Evolutionary conservation across 2,329 filamentous ascomycete genomes (phyloP).

Genomic region (Basipetospora chlamydospora): DNA sequence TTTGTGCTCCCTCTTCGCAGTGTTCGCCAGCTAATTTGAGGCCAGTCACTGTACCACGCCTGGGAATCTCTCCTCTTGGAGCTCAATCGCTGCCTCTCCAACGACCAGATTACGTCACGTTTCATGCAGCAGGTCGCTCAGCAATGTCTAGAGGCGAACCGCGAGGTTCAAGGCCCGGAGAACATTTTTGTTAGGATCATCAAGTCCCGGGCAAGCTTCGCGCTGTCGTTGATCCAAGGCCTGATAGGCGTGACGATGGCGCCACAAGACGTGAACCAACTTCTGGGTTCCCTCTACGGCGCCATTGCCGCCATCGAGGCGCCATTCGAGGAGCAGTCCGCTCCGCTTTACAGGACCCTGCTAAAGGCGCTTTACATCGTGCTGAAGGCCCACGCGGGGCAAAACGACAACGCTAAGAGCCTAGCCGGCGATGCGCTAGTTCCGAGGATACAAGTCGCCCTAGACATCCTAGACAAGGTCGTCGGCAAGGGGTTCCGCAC

Average conservation of each 20-base stretch:
- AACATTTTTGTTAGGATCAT: slow-evolving; percentile 70
- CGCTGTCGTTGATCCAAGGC: slow-evolving; percentile 68
- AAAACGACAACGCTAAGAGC: slow-evolving; percentile 5
- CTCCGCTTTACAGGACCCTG: slow-evolving; percentile 67
- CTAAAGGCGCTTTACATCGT: slow-evolving; percentile 76
- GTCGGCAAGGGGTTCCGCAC: slow-evolving; percentile 73
- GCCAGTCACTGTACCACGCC: slow-evolving; percentile 62
- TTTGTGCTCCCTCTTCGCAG: no score
- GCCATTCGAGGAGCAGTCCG: slow-evolving; percentile 35
- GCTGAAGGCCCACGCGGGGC: slow-evolving; percentile 47
- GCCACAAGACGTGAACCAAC: slow-evolving; percentile 34
- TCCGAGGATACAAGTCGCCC: slow-evolving; percentile 38
- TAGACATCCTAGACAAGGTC: slow-evolving; percentile 67
- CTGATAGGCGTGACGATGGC: slow-evolving; percentile 46
- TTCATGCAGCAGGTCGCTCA: slow-evolving; percentile 61
- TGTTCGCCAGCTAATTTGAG: no score
- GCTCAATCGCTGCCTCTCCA: slow-evolving; percentile 51
- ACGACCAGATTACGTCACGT: slow-evolving; percentile 41
- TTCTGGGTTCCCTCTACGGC: slow-evolving; percentile 34
- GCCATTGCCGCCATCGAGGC: slow-evolving; percentile 39
- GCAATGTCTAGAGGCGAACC: slow-evolving; percentile 68
- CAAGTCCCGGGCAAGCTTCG: slow-evolving; percentile 62
- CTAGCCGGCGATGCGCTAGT: slow-evolving; percentile 11
- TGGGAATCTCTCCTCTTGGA: slow-evolving; percentile 85
- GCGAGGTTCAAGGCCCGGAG: slow-evolving; percentile 55